Conservation (phyloP, 2,329 filamentous ascomycete genomes). For the Aspergillus unguis region DNA sequence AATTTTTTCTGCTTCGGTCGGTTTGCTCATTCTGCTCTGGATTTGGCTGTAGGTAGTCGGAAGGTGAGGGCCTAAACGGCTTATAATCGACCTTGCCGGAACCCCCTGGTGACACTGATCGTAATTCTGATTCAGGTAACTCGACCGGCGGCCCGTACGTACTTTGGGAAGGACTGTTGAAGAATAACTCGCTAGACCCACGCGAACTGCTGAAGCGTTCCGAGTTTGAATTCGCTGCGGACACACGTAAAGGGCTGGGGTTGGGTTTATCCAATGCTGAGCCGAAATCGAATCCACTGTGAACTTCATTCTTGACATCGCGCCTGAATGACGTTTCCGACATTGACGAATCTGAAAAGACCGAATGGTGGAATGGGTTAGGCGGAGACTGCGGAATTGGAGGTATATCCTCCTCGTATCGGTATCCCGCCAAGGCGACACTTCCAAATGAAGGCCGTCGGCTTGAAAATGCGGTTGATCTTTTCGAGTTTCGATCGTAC, state of each 20-base stretch:
- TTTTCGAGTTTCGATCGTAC: conserved; percentile 27
- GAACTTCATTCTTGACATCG: conserved; percentile 22
- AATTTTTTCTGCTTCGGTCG: conserved; percentile 22
- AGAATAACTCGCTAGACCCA: conserved; percentile 22
- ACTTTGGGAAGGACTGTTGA: conserved; percentile 19
- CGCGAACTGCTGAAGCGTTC: conserved; percentile 20
- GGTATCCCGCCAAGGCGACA: conserved; percentile 27
- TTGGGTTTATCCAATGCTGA: conserved; percentile 10
- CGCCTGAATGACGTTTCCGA: conserved; percentile 22
- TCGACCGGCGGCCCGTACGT: conserved; percentile 16
- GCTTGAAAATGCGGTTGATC: conserved; percentile 31
- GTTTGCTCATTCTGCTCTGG: conserved; percentile 1
- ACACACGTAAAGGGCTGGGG: conserved; percentile 16
- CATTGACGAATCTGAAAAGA: conserved; percentile 24
- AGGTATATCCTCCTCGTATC: conserved; percentile 32
- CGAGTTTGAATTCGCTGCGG: conserved; percentile 18
- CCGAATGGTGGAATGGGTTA: conserved; percentile 16
- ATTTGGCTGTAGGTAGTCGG: conserved; percentile 23
- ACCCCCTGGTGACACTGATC: conserved; percentile 14
- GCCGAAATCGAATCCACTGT: conserved; percentile 32
- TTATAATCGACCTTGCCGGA: conserved; percentile 17
- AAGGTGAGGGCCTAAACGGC: conserved; percentile 17
- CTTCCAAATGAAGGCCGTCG: conserved; percentile 34
- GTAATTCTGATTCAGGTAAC: conserved; percentile 19
- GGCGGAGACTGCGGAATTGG: conserved; percentile 30